Evolutionary conservation across 1,284 basidiomycete species (phyloP).

Genomic region (Ustilago xerochloae): DNA sequence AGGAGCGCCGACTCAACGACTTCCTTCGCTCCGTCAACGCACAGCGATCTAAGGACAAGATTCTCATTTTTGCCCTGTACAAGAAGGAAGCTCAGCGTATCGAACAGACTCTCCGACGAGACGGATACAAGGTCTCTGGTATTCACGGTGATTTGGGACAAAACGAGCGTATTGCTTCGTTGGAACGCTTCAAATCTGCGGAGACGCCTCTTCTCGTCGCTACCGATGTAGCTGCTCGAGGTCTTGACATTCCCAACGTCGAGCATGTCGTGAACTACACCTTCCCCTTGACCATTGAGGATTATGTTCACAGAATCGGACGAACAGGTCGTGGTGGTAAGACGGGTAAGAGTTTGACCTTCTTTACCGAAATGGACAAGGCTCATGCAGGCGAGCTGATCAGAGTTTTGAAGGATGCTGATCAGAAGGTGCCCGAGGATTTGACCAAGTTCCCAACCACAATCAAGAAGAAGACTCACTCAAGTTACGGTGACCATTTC

Average conservation of each 20-base stretch:
- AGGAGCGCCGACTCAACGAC: constrained; percentile 76
- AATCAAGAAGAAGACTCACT: constrained; percentile 93
- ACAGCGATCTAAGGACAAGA: constrained; percentile 74
- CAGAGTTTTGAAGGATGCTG: constrained; percentile 87
- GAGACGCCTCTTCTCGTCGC: constrained; percentile 87
- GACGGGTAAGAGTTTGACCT: constrained; percentile 91
- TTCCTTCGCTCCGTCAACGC: constrained; percentile 65
- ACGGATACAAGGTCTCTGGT: constrained; percentile 86
- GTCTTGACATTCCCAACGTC: constrained; percentile 96
- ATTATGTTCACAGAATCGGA: constrained; percentile 97
- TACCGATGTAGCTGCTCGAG: constrained; percentile 96
- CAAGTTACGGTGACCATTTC: constrained; percentile 72
- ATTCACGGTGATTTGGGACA: constrained; percentile 95
- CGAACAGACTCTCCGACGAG: constrained; percentile 80
- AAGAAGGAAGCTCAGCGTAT: constrained; percentile 88
- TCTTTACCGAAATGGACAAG: constrained; percentile 77
- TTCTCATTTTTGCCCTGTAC: constrained; percentile 95
- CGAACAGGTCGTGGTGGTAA: constrained; percentile 93
- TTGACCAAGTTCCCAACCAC: constrained; percentile 90
- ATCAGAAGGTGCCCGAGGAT: constrained; percentile 77
- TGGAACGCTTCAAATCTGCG: constrained; percentile 90
- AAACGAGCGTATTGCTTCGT: constrained; percentile 82
- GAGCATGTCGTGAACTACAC: constrained; percentile 80
- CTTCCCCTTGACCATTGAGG: constrained; percentile 79
- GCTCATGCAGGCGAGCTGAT: constrained; percentile 94